These are phyloP conservation scores for Penicillium verhagenii DNA, from an alignment of 495 filamentous ascomycete genomes.

Conservation along the genomic window DNA sequence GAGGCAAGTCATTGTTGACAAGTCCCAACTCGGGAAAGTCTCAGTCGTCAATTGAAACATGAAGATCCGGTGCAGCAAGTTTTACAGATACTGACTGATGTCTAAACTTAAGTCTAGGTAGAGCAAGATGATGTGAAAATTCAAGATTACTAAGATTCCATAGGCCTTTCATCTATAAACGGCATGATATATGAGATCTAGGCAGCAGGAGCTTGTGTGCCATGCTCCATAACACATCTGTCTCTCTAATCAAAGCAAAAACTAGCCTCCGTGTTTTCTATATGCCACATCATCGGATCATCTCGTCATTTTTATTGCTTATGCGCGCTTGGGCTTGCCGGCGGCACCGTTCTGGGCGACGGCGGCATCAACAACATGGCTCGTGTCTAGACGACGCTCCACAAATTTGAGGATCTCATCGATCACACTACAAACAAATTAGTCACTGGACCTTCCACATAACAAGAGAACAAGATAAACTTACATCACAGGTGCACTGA, in stretches of 20 bases:
- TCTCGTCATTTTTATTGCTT: slow-evolving; percentile 24
- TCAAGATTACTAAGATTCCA: too few relatives aligned
- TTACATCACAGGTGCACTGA: slow-evolving; percentile 94
- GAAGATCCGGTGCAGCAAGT: too few relatives aligned
- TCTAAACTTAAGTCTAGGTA: too few relatives aligned
- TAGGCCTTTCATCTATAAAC: slow-evolving; percentile 18
- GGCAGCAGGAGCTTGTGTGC: background rate
- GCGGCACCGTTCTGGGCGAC: slow-evolving; percentile 32
- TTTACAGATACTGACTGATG: too few relatives aligned
- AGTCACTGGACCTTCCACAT: slow-evolving; percentile 13
- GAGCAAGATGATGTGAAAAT: too few relatives aligned
- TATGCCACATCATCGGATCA: slow-evolving; percentile 15
- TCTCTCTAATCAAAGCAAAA: slow-evolving; percentile 14
- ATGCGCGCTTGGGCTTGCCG: slow-evolving; percentile 43
- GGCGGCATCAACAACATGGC: slow-evolving; percentile 15
- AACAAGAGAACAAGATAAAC: slow-evolving; percentile 30
- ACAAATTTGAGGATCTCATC: slow-evolving; percentile 84
- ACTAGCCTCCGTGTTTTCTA: background rate
- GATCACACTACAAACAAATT: slow-evolving; percentile 61
- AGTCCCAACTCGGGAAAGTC: too few relatives aligned
- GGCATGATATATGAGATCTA: slow-evolving; percentile 11
- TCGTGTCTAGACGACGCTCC: slow-evolving; percentile 63
- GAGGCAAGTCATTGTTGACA: too few relatives aligned
- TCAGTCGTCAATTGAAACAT: too few relatives aligned
- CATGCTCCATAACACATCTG: background rate